These are phyloP conservation scores for Penicillium frequentans DNA, from an alignment of 2,329 filamentous ascomycete species.

Conservation along the genomic window DNA sequence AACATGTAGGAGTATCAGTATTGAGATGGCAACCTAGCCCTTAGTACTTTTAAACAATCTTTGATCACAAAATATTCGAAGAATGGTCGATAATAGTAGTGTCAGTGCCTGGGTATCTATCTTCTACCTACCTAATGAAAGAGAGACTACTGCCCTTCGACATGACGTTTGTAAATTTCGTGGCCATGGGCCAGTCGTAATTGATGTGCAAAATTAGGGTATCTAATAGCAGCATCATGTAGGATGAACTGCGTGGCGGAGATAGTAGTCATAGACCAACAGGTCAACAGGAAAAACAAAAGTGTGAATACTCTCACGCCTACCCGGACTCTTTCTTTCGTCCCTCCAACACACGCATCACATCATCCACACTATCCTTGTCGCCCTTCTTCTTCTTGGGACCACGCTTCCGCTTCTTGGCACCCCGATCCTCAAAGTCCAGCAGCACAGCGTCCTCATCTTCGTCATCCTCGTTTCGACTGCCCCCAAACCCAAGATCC, in stretches of 20 bases:
- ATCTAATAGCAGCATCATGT: neutral
- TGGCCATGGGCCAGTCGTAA: neutral
- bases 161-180: no score
- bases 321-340: conserved; percentile 43
- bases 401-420: conserved; percentile 54
- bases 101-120: no score
- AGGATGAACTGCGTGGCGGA: neutral
- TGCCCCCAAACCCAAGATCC: conserved; percentile 91
- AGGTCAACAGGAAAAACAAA: neutral
- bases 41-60: no score
- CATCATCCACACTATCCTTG: conserved; percentile 71
- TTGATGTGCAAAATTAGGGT: neutral
- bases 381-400: conserved; percentile 54
- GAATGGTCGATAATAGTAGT: no score
- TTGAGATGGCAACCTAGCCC: neutral
- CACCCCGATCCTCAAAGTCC: conserved; percentile 44
- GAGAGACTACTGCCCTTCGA: no score
- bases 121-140: no score
- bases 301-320: neutral
- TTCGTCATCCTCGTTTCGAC: conserved; percentile 82
- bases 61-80: no score
- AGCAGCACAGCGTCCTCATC: conserved; percentile 66
- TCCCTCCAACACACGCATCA: conserved; percentile 74
- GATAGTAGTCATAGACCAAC: neutral
- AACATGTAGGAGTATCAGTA: neutral